Conservation (phyloP, 805 yeast species). For the Wickerhamiella cacticola region DNA sequence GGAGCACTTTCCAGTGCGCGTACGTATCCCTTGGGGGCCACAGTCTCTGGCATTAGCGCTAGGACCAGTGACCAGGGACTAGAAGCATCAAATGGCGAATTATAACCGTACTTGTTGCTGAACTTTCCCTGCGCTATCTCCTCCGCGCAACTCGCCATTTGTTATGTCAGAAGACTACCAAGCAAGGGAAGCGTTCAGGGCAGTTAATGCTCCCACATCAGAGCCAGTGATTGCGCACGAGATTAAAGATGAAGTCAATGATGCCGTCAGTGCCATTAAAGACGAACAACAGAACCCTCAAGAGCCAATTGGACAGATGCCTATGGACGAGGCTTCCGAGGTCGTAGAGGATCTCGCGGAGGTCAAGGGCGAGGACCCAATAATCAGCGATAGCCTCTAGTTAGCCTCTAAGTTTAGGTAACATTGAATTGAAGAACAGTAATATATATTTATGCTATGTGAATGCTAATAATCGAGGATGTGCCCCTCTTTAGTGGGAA, state of each 20-base stretch:
- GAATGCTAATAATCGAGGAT: neutral
- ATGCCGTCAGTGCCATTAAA: neutral
- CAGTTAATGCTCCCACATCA: conserved; percentile 7
- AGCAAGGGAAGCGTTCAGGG: neutral
- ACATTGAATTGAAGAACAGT: too few relatives aligned
- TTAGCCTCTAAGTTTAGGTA: too few relatives aligned
- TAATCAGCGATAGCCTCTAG: neutral
- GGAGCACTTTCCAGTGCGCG: conserved; percentile 6
- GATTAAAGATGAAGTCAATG: neutral
- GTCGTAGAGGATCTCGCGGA: neutral
- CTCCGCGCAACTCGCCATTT: neutral
- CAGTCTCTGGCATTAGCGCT: conserved; percentile 26
- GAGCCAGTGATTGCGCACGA: conserved; percentile 6
- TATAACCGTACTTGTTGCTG: neutral
- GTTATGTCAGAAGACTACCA: conserved; percentile 10
- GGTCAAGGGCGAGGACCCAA: neutral
- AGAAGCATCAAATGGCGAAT: conserved; percentile 17
- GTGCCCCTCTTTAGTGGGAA: neutral
- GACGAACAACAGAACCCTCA: neutral
- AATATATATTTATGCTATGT: neutral
- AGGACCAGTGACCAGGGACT: conserved; percentile 26
- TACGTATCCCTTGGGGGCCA: conserved; percentile 18
- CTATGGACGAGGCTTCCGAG: neutral
- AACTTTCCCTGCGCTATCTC: conserved; percentile 1
- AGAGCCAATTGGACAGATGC: neutral